A percentile compares a stretch with the other conserved stretches of the same genome.
These are phyloP conservation scores for Lophiostoma macrostomum DNA, from an alignment of 495 filamentous ascomycete genomes.

Conservation along the genomic window DNA sequence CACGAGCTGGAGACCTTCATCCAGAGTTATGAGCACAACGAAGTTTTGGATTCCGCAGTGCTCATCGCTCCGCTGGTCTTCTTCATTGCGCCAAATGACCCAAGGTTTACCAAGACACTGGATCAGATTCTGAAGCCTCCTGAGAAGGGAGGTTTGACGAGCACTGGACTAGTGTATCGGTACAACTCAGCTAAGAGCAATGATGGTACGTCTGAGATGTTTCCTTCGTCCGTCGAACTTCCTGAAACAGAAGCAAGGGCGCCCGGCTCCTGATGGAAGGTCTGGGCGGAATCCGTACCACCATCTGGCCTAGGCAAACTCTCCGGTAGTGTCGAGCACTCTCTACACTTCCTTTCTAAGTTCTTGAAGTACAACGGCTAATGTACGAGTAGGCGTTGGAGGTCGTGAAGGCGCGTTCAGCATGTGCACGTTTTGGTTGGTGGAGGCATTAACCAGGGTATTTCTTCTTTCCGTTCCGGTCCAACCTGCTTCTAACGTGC, in stretches of 20 bases:
- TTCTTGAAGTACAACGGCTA: background rate
- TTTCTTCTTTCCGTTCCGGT: constrained; percentile 1
- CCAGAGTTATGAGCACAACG: constrained; percentile 67
- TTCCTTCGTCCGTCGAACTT: background rate
- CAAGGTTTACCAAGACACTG: constrained; percentile 65
- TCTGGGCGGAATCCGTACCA: too few relatives aligned
- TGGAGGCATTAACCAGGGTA: constrained; percentile 70
- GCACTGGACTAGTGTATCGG: constrained; percentile 66
- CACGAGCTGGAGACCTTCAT: constrained; percentile 60
- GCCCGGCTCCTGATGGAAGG: too few relatives aligned
- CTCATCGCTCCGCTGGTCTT: constrained; percentile 72
- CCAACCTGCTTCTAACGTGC: background rate
- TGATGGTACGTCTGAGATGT: constrained; percentile 54
- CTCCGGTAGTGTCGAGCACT: too few relatives aligned
- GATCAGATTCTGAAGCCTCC: constrained; percentile 63
- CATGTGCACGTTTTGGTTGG: constrained; percentile 77
- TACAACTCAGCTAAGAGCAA: constrained; percentile 64
- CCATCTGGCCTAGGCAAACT: too few relatives aligned
- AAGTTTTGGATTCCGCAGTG: constrained; percentile 66
- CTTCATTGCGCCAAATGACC: constrained; percentile 71
- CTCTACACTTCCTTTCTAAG: too few relatives aligned
- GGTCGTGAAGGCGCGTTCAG: constrained; percentile 72
- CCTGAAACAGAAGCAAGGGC: too few relatives aligned
- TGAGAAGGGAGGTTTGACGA: constrained; percentile 69
- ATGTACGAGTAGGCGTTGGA: constrained; percentile 54